Conservation (phyloP, 1,139 yeast genomes). For the Kodamaea sp. region DNA sequence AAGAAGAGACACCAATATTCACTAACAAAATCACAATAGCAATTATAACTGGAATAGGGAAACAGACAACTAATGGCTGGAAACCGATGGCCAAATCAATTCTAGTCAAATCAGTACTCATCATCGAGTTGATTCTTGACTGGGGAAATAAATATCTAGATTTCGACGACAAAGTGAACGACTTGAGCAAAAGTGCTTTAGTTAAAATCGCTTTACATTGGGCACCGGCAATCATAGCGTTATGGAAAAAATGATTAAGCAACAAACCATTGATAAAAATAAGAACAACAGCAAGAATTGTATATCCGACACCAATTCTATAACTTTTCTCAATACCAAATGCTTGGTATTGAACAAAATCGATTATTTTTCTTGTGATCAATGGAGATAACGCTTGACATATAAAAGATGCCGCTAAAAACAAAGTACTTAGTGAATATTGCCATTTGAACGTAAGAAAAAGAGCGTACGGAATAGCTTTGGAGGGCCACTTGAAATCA, state of each 20-base stretch:
- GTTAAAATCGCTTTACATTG: conserved; percentile 41
- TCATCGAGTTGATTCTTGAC: conserved; percentile 41
- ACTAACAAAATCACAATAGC: conserved; percentile 34
- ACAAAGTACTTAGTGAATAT: conserved; percentile 32
- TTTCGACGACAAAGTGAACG: conserved; percentile 35
- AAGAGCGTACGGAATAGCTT: conserved; percentile 34
- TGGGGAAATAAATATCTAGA: conserved; percentile 35
- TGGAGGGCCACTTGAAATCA: conserved; percentile 35
- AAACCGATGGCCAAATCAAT: conserved; percentile 47
- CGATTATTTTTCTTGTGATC: conserved; percentile 36
- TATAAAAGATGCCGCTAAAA: conserved; percentile 36
- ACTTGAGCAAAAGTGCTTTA: conserved; percentile 36
- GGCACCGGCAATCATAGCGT: conserved; percentile 49
- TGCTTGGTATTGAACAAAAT: conserved; percentile 37
- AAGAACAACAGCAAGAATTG: conserved; percentile 38
- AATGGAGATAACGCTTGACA: conserved; percentile 43
- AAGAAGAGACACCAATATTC: conserved; percentile 39
- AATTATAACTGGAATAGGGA: conserved; percentile 44
- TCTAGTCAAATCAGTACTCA: conserved; percentile 45
- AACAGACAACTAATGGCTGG: conserved; percentile 43
- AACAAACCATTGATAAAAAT: conserved; percentile 41
- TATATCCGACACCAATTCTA: conserved; percentile 40
- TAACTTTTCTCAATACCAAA: conserved; percentile 33
- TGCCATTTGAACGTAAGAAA: conserved; percentile 38
- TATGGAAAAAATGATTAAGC: conserved; percentile 43